These are phyloP conservation scores for Primulina eburnea DNA, from an alignment of 257 asterid genomes.

Conservation along the genomic window DNA sequence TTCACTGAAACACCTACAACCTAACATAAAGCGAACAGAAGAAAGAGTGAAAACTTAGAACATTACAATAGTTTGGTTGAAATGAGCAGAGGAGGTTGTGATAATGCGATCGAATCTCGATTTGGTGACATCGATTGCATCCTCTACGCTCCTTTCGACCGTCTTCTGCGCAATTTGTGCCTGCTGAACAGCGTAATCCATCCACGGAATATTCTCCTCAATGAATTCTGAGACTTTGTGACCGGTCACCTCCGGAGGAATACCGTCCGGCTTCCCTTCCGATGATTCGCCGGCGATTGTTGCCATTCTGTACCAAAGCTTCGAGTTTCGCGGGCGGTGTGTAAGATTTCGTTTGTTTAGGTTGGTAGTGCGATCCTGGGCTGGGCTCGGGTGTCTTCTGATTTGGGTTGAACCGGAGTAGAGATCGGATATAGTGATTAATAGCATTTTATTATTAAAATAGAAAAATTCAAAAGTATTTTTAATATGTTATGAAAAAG, in stretches of 20 bases:
- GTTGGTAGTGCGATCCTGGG: background rate
- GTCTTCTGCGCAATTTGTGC: constrained; percentile 61
- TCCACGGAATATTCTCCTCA: constrained; percentile 47
- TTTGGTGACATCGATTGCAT: constrained; percentile 58
- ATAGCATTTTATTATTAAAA: no score
- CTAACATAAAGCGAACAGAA: background rate
- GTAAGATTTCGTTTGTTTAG: background rate
- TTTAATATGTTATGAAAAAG: no score
- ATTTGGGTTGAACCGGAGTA: background rate
- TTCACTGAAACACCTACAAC: background rate
- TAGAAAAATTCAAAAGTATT: no score
- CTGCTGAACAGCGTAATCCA: constrained; percentile 68
- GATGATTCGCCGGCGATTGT: constrained; percentile 45
- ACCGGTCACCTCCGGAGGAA: constrained; percentile 15
- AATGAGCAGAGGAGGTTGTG: constrained; percentile 80
- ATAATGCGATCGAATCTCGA: constrained; percentile 69
- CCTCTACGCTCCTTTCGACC: constrained; percentile 46
- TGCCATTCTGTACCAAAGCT: constrained; percentile 35
- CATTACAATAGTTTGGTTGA: constrained; percentile 68
- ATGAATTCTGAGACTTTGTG: constrained; percentile 19
- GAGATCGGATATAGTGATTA: background rate
- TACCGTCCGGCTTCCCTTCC: constrained; percentile 31
- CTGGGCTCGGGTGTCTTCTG: background rate
- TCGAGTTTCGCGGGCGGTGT: constrained; percentile 3
- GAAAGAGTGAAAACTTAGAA: constrained; percentile 21